Evolutionary conservation across 139 green algal genomes (phyloP).

Genomic region (Nannochloris sp.): DNA sequence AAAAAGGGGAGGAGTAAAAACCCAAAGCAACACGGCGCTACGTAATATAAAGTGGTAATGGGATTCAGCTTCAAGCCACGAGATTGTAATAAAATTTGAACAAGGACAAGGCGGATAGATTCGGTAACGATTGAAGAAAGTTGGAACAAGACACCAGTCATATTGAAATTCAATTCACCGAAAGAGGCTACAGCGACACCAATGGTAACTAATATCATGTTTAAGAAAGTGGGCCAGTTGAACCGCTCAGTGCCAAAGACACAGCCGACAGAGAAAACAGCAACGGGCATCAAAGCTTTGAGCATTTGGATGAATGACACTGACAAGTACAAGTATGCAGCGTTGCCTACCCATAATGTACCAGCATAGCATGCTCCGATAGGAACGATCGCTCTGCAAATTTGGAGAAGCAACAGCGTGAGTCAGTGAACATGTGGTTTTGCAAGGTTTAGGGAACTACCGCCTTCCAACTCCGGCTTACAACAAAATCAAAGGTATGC

Average conservation of each 20-base stretch:
- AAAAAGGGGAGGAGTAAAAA: slow-evolving; percentile 14
- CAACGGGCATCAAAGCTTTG: slow-evolving; percentile 64
- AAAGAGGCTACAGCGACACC: slow-evolving; percentile 75
- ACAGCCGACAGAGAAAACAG: slow-evolving; percentile 21
- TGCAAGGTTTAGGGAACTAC: background rate
- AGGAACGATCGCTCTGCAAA: slow-evolving; percentile 67
- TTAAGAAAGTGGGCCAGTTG: slow-evolving; percentile 41
- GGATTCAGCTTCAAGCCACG: slow-evolving; percentile 81
- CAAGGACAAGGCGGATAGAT: slow-evolving; percentile 29
- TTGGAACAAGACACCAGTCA: slow-evolving; percentile 9
- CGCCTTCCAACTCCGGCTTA: background rate
- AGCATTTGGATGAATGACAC: slow-evolving; percentile 99
- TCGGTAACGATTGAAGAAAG: background rate
- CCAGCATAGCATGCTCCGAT: slow-evolving; percentile 87
- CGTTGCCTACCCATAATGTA: slow-evolving; percentile 93
- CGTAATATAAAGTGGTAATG: slow-evolving; percentile 79
- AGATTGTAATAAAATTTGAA: slow-evolving; percentile 73
- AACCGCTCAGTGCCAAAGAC: slow-evolving; percentile 77
- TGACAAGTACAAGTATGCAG: slow-evolving; percentile 92
- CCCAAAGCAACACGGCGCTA: slow-evolving; percentile 38
- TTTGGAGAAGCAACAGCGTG: slow-evolving; percentile 4
- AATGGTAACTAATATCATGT: slow-evolving; percentile 83
- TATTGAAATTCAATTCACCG: slow-evolving; percentile 33
- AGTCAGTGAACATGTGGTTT: slow-evolving; percentile 15
- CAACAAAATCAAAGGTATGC: too few relatives aligned